A percentile compares a stretch with the other conserved stretches of the same genome.
These are phyloP conservation scores for Podaxis sp. DNA, from an alignment of 768 basidiomycete species.

Conservation along the genomic window DNA sequence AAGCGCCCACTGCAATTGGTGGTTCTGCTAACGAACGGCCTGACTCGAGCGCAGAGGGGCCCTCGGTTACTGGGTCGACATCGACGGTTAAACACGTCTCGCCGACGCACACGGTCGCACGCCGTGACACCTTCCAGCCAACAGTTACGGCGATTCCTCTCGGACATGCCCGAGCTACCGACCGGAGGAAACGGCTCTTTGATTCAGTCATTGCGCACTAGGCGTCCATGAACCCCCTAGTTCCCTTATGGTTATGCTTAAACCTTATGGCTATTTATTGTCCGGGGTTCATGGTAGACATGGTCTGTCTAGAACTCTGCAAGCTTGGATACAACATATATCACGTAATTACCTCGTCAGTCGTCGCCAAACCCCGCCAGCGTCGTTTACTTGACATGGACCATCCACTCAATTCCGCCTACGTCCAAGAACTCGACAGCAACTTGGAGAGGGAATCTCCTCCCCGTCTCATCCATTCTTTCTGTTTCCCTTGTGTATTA, in stretches of 20 bases:
- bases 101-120: conserved; percentile 12
- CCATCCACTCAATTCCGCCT: background rate
- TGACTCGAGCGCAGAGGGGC: background rate
- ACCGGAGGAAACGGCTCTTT: conserved; percentile 11
- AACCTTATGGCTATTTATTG: conserved; percentile 6
- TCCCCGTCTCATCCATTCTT: background rate
- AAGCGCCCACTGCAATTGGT: conserved; percentile 41
- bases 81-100: conserved; percentile 13
- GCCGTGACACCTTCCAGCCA: conserved; percentile 1
- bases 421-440: background rate
- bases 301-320: background rate
- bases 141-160: background rate
- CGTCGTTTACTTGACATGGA: background rate
- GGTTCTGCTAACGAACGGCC: conserved; percentile 13
- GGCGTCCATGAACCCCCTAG: background rate
- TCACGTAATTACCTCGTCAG: background rate
- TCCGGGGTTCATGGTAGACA: background rate
- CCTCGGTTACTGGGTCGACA: background rate
- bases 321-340: background rate
- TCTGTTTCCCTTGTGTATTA: background rate
- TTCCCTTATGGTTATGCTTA: conserved; percentile 12
- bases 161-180: conserved; percentile 1
- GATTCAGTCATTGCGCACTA: conserved; percentile 14
- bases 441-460: background rate
- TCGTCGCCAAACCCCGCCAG: background rate